phyloP scores from a whole-genome alignment of 176 grass and related monocot species.

The Oryza rufipogon region DNA sequence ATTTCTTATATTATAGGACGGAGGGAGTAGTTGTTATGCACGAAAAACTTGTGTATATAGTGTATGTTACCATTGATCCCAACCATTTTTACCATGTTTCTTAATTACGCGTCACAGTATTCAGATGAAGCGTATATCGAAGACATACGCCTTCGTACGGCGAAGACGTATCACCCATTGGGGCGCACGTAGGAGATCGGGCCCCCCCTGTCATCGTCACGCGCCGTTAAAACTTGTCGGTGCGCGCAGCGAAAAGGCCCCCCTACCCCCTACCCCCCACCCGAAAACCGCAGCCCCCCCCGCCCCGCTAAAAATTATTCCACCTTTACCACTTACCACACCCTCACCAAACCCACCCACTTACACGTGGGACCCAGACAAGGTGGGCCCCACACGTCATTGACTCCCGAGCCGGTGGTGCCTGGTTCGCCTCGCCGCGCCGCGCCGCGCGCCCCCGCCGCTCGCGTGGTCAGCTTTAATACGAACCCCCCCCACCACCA shows the following conservation, averaged over 20 bases:
- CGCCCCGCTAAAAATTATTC: conserved; percentile 17
- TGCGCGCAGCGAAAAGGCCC: not conserved
- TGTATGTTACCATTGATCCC: no score
- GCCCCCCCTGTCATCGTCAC: not conserved
- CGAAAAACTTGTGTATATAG: no score
- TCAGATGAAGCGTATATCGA: not conserved
- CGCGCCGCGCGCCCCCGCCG: not conserved
- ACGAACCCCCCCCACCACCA: conserved; percentile 30
- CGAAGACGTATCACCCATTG: not conserved
- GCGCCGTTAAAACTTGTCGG: conserved; percentile 42
- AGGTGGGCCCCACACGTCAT: not conserved
- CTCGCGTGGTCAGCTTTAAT: conserved; percentile 58
- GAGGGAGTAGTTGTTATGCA: no score
- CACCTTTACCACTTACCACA: no score
- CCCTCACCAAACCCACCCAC: not conserved
- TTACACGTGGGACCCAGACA: fast-evolving
- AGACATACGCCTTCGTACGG: not conserved
- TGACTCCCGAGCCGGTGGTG: fast-evolving
- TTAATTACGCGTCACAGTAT: not conserved
- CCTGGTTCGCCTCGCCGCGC: not conserved
- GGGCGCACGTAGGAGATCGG: not conserved
- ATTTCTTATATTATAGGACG: no score
- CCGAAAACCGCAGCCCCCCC: not conserved
- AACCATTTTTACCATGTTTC: no score
- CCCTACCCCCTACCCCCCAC: not conserved